phyloP scores from a whole-genome alignment of 75 land plant genomes.

The Pseudotsuga menziesii region DNA sequence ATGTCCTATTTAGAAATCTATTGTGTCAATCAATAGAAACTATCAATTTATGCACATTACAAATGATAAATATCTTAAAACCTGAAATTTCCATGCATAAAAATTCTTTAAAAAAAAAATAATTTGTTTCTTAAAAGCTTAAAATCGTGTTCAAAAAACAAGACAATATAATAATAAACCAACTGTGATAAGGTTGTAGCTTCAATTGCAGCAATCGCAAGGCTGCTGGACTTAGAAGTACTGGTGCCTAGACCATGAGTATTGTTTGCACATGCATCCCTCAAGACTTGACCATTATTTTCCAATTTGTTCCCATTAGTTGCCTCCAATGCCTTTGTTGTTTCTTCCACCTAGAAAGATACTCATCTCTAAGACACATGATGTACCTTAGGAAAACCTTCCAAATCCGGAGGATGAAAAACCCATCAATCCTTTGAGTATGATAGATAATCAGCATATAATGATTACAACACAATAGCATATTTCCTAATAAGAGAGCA shows the following conservation, averaged over 20 bases:
- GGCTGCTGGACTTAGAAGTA: slow-evolving; percentile 56
- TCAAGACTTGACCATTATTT: slow-evolving; percentile 89
- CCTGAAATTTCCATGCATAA: no score
- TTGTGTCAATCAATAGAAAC: not conserved
- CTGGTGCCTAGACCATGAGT: slow-evolving; percentile 66
- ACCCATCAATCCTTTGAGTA: no score
- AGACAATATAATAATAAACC: slow-evolving; percentile 5
- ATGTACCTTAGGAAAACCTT: no score
- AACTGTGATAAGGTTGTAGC: slow-evolving; percentile 95
- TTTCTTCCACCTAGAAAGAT: slow-evolving; percentile 79
- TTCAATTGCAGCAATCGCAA: slow-evolving; percentile 97
- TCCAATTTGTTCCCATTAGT: slow-evolving; percentile 92
- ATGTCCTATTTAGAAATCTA: not conserved
- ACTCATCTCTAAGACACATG: no score
- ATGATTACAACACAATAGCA: no score
- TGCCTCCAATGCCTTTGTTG: slow-evolving; percentile 86
- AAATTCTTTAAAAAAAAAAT: no score
- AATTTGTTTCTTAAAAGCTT: no score
- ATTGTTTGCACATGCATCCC: slow-evolving; percentile 97
- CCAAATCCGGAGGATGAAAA: no score
- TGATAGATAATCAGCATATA: no score
- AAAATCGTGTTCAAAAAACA: no score
- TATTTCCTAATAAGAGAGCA: no score
- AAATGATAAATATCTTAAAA: no score
- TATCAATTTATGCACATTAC: not conserved